Evolutionary conservation across 2,329 filamentous ascomycete genomes (phyloP).

Genomic region (Ustilaginoidea virens): DNA sequence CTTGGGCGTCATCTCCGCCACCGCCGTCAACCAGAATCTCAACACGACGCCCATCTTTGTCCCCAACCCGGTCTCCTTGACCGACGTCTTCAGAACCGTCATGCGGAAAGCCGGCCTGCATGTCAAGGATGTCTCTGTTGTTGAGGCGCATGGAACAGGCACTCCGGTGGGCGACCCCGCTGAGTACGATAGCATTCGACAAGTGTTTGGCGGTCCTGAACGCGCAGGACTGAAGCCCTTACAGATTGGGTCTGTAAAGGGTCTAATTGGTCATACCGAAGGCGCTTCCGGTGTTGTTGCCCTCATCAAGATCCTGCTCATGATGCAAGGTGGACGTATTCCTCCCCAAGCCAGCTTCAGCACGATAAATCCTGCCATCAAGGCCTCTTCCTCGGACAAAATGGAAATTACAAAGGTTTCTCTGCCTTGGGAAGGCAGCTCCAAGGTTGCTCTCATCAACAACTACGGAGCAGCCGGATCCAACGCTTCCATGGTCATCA

Average conservation of each 20-base stretch:
- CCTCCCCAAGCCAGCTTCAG: slow-evolving; percentile 18
- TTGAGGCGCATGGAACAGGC: slow-evolving; percentile 81
- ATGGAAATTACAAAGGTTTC: slow-evolving; percentile 18
- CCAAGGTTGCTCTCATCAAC: slow-evolving; percentile 15
- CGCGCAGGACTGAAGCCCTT: not conserved
- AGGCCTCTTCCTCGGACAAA: slow-evolving; percentile 14
- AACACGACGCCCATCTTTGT: slow-evolving; percentile 74
- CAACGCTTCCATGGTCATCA: slow-evolving; percentile 14
- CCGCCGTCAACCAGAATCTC: slow-evolving; percentile 67
- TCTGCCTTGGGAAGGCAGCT: slow-evolving; percentile 8
- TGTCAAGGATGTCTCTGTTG: slow-evolving; percentile 61
- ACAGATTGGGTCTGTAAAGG: slow-evolving; percentile 30
- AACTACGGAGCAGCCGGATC: slow-evolving; percentile 21
- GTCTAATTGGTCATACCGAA: slow-evolving; percentile 47
- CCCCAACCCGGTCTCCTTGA: slow-evolving; percentile 61
- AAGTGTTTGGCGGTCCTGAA: slow-evolving; percentile 16
- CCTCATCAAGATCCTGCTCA: slow-evolving; percentile 16
- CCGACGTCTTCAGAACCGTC: slow-evolving; percentile 54
- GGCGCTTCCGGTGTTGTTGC: slow-evolving; percentile 14
- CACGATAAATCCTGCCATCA: slow-evolving; percentile 14
- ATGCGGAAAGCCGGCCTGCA: slow-evolving; percentile 58
- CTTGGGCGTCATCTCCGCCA: slow-evolving; percentile 57
- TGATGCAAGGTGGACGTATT: slow-evolving; percentile 13
- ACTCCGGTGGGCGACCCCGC: slow-evolving; percentile 72
- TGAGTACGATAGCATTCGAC: slow-evolving; percentile 58